These are phyloP conservation scores for Globisporangium splendens DNA, from an alignment of 352 stramenopile genomes.

Conservation along the genomic window DNA sequence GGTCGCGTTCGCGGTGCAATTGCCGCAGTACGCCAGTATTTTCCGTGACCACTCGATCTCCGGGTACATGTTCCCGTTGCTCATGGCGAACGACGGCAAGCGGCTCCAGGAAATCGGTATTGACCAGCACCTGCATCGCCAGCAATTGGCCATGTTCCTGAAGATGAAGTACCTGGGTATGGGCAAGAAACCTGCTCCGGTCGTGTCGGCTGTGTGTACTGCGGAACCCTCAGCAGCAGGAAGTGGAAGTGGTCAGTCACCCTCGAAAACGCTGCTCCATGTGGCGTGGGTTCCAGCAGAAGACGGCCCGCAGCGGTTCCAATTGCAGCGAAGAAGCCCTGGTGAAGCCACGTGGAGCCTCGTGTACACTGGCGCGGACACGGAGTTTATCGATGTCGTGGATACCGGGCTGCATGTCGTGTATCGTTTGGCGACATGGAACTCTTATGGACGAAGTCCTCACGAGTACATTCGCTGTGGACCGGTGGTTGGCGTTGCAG, in stretches of 20 bases:
- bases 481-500: neutral
- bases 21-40: constrained; percentile 77
- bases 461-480: constrained; percentile 61
- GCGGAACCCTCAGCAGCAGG: constrained; percentile 9
- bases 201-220: constrained; percentile 39
- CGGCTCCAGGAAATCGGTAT: constrained; percentile 74
- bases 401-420: constrained; percentile 50
- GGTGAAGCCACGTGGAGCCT: constrained; percentile 52
- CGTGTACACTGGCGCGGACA: constrained; percentile 61
- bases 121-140: constrained; percentile 62
- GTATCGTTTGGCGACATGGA: constrained; percentile 80
- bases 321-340: constrained; percentile 64
- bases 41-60: constrained; percentile 81
- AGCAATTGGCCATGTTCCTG: constrained; percentile 80
- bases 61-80: constrained; percentile 81
- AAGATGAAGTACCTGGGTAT: constrained; percentile 82
- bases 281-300: constrained; percentile 54
- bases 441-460: constrained; percentile 71
- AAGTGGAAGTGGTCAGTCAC: neutral
- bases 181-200: constrained; percentile 52
- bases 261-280: constrained; percentile 39
- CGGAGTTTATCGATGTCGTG: constrained; percentile 69
- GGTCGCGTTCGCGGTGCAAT: constrained; percentile 73
- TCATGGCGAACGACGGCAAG: constrained; percentile 80
- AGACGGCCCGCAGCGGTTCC: constrained; percentile 52